These are phyloP conservation scores for Mayamaea pseudoterrestris DNA, from an alignment of 108 stramenopile genomes.

Conservation along the genomic window DNA sequence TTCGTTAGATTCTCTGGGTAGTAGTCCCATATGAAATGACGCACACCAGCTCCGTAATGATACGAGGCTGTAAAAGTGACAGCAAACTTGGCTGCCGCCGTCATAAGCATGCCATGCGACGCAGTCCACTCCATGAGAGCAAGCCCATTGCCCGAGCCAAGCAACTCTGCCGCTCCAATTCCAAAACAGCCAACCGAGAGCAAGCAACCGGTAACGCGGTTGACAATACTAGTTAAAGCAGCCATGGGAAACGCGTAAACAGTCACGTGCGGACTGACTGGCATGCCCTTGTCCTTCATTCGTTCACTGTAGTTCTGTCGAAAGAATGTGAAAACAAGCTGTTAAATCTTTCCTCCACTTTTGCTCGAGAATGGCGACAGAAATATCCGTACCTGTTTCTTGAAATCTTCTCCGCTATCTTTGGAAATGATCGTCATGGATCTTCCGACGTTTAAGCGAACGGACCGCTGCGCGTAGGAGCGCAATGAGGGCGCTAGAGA, in stretches of 20 bases:
- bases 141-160: constrained; percentile 59
- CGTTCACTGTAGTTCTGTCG: constrained; percentile 62
- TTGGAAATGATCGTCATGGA: constrained; percentile 78
- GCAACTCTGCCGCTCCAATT: constrained; percentile 58
- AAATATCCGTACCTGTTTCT: constrained; percentile 48
- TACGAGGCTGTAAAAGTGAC: constrained; percentile 86
- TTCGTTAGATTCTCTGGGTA: constrained; percentile 56
- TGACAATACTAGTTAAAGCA: constrained; percentile 83
- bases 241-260: constrained; percentile 88
- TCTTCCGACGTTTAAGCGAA: constrained; percentile 7
- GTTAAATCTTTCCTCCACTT: constrained; percentile 71
- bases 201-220: constrained; percentile 83
- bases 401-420: constrained; percentile 68
- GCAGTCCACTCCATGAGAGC: constrained; percentile 67
- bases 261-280: constrained; percentile 90
- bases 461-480: constrained; percentile 10
- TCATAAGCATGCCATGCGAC: constrained; percentile 35
- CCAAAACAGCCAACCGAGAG: constrained; percentile 75
- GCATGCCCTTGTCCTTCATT: constrained; percentile 76
- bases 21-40: constrained; percentile 77
- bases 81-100: constrained; percentile 63
- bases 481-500: no score
- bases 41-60: constrained; percentile 80
- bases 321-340: constrained; percentile 33
- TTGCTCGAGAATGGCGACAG: constrained; percentile 72